Conservation (phyloP, 2,329 filamentous ascomycete species). For the Aspergillus transmontanensis region DNA sequence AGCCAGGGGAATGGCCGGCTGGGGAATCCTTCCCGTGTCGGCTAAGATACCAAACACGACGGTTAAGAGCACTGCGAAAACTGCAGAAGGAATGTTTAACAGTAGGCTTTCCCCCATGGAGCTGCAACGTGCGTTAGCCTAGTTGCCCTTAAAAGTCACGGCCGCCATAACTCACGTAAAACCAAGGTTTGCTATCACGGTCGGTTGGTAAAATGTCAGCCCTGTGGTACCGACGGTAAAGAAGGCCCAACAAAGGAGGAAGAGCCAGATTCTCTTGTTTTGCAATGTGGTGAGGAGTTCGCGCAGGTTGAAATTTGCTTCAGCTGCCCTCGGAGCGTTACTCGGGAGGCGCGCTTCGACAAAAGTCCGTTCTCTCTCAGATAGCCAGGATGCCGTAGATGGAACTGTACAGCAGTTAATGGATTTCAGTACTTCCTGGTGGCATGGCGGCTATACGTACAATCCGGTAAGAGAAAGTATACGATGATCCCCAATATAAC, state of each 20-base stretch:
- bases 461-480: neutral
- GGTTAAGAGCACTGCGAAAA: slow-evolving; percentile 2
- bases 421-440: neutral
- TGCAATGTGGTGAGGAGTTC: slow-evolving; percentile 5
- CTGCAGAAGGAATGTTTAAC: slow-evolving; percentile 1
- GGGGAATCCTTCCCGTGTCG: slow-evolving; percentile 3
- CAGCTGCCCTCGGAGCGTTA: slow-evolving; percentile 1
- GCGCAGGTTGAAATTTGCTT: neutral
- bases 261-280: slow-evolving; percentile 11
- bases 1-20: slow-evolving; percentile 1
- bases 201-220: slow-evolving; percentile 10
- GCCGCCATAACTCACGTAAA: neutral
- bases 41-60: slow-evolving; percentile 5
- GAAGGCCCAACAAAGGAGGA: slow-evolving; percentile 11
- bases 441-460: neutral
- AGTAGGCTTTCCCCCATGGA: slow-evolving; percentile 1
- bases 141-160: neutral
- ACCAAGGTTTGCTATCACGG: slow-evolving; percentile 9
- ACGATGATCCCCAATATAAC: neutral
- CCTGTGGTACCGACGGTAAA: slow-evolving; percentile 8
- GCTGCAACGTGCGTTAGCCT: no score
- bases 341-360: slow-evolving; percentile 4
- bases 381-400: slow-evolving; percentile 3
- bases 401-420: neutral
- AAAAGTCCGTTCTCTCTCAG: slow-evolving; percentile 3